Conservation (phyloP, 306 rosid genomes). For the Pyrus bretschneideri region DNA sequence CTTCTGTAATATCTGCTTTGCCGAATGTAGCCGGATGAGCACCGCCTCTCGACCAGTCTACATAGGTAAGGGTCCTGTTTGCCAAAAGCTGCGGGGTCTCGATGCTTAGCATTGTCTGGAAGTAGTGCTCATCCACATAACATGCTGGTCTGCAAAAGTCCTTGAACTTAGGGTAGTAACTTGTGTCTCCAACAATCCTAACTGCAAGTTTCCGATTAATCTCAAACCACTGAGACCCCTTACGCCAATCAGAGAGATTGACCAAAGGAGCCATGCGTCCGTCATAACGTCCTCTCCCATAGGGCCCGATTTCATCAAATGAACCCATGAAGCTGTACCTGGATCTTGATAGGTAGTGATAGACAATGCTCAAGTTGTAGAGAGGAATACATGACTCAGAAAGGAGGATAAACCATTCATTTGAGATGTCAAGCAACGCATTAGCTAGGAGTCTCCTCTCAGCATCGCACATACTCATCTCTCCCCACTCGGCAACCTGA, state of each 20-base stretch:
- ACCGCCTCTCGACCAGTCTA: constrained; percentile 98
- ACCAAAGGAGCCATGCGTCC: constrained; percentile 75
- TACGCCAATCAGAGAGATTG: constrained; percentile 82
- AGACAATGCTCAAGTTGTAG: constrained; percentile 63
- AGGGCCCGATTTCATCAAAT: constrained; percentile 79
- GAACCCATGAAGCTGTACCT: constrained; percentile 84
- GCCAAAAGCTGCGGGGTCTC: constrained; percentile 70
- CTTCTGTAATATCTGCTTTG: constrained; percentile 66
- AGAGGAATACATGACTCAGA: constrained; percentile 97
- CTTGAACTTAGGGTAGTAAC: constrained; percentile 62
- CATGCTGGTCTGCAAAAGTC: constrained; percentile 76
- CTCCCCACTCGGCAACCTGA: constrained; percentile 95
- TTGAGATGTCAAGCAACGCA: constrained; percentile 88
- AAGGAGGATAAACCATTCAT: constrained; percentile 89
- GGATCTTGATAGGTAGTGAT: constrained; percentile 68
- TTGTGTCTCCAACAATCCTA: constrained; percentile 53
- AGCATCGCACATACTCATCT: constrained; percentile 94
- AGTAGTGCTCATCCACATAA: constrained; percentile 97
- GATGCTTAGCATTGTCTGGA: constrained; percentile 82
- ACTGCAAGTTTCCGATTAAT: constrained; percentile 66
- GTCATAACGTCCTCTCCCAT: constrained; percentile 89
- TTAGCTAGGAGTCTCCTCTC: constrained; percentile 94
- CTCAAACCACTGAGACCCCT: constrained; percentile 97
- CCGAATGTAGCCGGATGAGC: constrained; percentile 99
- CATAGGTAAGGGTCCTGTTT: constrained; percentile 79